These are phyloP conservation scores for Tylopilus rubrobrunneus DNA, from an alignment of 768 basidiomycete species.

Conservation along the genomic window DNA sequence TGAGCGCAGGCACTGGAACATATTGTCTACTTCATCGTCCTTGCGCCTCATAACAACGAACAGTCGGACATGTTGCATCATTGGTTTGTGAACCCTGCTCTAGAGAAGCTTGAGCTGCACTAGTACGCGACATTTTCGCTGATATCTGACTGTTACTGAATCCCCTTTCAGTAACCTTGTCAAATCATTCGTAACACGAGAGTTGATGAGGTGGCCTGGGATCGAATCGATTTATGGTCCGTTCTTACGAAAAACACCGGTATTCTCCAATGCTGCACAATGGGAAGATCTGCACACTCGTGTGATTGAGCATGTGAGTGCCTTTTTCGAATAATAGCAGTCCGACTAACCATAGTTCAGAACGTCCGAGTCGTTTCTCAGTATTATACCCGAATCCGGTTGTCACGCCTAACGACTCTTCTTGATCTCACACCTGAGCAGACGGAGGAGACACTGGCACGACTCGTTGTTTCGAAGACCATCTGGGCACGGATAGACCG, in stretches of 20 bases:
- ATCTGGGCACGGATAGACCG: slow-evolving; percentile 95
- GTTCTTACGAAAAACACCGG: slow-evolving; percentile 71
- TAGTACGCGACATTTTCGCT: slow-evolving; percentile 49
- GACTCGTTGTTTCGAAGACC: slow-evolving; percentile 86
- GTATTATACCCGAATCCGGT: slow-evolving; percentile 93
- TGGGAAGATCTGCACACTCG: slow-evolving; percentile 97
- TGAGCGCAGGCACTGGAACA: slow-evolving; percentile 77
- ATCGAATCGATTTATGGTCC: slow-evolving; percentile 86
- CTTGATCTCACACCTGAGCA: slow-evolving; percentile 79
- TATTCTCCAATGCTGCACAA: slow-evolving; percentile 74
- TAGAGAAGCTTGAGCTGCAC: slow-evolving; percentile 79
- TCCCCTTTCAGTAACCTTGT: slow-evolving; percentile 68
- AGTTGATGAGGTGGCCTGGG: slow-evolving; percentile 96
- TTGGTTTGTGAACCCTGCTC: slow-evolving; percentile 71
- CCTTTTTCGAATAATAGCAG: slow-evolving; percentile 8
- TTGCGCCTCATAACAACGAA: slow-evolving; percentile 94
- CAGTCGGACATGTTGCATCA: slow-evolving; percentile 96
- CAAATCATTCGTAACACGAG: slow-evolving; percentile 89
- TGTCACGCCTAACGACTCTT: slow-evolving; percentile 76
- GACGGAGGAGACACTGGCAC: slow-evolving; percentile 86
- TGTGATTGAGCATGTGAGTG: slow-evolving; percentile 90
- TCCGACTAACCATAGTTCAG: slow-evolving; percentile 38
- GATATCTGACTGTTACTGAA: slow-evolving; percentile 2
- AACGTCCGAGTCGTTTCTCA: slow-evolving; percentile 92
- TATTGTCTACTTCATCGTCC: slow-evolving; percentile 90